phyloP scores from a whole-genome alignment of 1,284 basidiomycete genomes.

The Tylopilus orsonianus region DNA sequence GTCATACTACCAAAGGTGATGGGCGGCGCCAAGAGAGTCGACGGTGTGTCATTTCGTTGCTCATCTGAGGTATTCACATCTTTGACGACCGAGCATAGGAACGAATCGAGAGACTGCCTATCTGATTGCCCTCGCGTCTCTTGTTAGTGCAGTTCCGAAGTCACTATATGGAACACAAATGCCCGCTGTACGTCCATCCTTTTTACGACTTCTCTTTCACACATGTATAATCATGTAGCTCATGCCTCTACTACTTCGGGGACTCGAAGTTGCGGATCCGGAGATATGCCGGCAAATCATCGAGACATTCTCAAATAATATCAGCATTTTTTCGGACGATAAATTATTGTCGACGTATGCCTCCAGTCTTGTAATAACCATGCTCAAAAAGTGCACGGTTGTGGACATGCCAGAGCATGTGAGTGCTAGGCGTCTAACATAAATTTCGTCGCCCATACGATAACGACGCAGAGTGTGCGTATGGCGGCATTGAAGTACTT shows the following conservation, averaged over 20 bases:
- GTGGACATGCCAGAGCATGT: conserved; percentile 56
- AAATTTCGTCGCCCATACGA: not conserved
- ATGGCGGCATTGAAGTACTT: conserved; percentile 76
- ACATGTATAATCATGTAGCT: conserved; percentile 50
- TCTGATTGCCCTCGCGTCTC: conserved; percentile 81
- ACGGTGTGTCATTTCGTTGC: conserved; percentile 38
- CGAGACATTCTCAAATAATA: conserved; percentile 72
- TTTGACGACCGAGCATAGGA: conserved; percentile 36
- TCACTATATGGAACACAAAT: conserved; percentile 70
- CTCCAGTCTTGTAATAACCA: conserved; percentile 64
- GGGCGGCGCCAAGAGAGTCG: conserved; percentile 50
- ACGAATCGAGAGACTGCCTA: conserved; percentile 60
- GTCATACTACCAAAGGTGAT: conserved; percentile 75
- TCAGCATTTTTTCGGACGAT: conserved; percentile 56
- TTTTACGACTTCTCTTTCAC: not conserved
- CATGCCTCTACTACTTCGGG: conserved; percentile 85
- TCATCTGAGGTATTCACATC: not conserved
- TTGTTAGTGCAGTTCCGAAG: conserved; percentile 82
- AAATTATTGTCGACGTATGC: conserved; percentile 67
- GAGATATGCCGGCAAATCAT: conserved; percentile 80
- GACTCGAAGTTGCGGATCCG: conserved; percentile 75
- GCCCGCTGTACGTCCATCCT: conserved; percentile 49
- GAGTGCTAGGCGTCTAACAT: conserved; percentile 21
- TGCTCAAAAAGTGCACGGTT: conserved; percentile 61
- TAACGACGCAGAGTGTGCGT: conserved; percentile 60